These are phyloP conservation scores for Penicillium dipodomyicola DNA, from an alignment of 495 filamentous ascomycete species.

Conservation along the genomic window DNA sequence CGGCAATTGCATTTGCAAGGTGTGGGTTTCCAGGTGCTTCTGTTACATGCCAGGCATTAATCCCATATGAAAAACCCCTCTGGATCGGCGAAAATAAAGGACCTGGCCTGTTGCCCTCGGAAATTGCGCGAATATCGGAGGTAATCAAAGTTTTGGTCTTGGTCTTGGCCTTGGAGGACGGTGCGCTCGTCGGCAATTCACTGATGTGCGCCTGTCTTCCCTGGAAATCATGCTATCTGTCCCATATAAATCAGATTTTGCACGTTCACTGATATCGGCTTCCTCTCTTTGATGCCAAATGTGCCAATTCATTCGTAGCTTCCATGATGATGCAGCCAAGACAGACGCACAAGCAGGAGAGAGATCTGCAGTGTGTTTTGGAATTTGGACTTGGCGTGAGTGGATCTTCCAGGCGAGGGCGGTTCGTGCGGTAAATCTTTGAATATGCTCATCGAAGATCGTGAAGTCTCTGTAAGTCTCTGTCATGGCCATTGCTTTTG, in stretches of 20 bases:
- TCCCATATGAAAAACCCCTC: neutral
- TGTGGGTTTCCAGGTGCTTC: neutral
- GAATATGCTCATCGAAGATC: neutral
- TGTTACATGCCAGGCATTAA: neutral
- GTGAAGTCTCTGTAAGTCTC: neutral
- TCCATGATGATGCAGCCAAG: slow-evolving; percentile 6
- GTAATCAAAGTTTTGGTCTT: neutral
- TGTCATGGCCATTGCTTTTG: neutral
- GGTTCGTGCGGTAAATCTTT: neutral
- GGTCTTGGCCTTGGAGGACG: neutral
- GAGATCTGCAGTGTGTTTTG: slow-evolving; percentile 1
- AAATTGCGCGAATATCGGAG: slow-evolving; percentile 1
- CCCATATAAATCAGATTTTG: neutral
- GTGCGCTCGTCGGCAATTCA: neutral
- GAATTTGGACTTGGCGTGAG: neutral
- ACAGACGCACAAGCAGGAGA: slow-evolving; percentile 1
- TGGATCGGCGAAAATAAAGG: neutral
- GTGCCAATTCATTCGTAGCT: neutral
- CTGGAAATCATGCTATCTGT: neutral
- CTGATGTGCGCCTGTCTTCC: neutral
- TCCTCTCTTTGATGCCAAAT: neutral
- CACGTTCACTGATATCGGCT: neutral
- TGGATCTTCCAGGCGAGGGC: neutral
- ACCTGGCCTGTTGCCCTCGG: neutral
- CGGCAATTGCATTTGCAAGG: too few species aligned